Evolutionary conservation across 305 asterid genomes (phyloP), one percentile per base, ranked within the genome.

Genomic region (Fraxinus dipetala): DNA sequence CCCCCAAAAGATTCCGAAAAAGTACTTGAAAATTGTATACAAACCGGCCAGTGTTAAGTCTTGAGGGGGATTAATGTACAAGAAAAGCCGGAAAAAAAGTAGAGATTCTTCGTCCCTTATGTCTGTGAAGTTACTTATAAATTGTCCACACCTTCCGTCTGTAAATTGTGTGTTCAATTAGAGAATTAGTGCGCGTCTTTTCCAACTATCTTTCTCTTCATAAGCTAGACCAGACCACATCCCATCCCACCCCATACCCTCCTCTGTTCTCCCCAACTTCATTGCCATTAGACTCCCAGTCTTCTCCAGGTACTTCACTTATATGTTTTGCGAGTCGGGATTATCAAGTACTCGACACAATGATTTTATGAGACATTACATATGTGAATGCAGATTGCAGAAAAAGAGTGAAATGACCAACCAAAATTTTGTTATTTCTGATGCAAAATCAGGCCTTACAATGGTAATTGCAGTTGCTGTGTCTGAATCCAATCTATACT

Each of bases 391-490:
- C 87, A 84, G 87, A 77, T 83, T 84, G 36, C 35, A 40, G 32
- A 20, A 24, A 69, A 16, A 16, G 5, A 45, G 9, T 9, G 72
- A 81, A 73, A 90, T 92, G 98, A 92, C 94, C 30, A 89, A 88
- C 86, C 91, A 87, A 67, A 89, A 84, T 36, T 86, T 90, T 88
- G 88, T 92, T 32, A 80, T 91, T 74, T 83, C 92, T 14, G 93
- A 89, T 72, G 84, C 88, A 0, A 89, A 83, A 82, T 83, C 95
- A 69, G 92, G 91, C 79, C 85, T 87, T 0, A 84, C 80, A 16
- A 86, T 89, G 92, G 90, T 91, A 13, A 84, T 91, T 2, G 83
- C 83, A 2, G 87, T 86, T 14, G 90, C 93, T 59, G 72, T 89
- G 31, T 78, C 95, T 35, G 94, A 89, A 0, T 67, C 95, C 4